Evolutionary conservation across 164 flowering plant species (phyloP), one percentile per base, ranked within the genome.

Genomic region (Piper betle): DNA sequence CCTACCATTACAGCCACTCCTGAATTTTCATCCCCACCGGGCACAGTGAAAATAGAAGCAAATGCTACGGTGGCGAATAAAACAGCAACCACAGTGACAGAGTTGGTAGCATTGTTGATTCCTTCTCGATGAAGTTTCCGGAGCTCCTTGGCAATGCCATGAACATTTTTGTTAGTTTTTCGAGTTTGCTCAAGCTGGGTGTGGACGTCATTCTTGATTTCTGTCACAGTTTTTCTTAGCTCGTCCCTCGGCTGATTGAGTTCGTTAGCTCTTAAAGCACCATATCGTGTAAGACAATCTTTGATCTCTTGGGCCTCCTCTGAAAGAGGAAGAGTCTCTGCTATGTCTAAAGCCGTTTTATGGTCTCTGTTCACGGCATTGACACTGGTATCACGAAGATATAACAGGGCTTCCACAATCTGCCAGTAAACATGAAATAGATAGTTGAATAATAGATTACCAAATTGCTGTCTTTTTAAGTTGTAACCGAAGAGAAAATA

Each of bases 61-160:
- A 84, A 87, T 42, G 91, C 91, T 39, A 87, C 94, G 17, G 94
- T 83, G 2, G 88, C 88, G 64, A 87, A 83, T 39, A 87, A 80
- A 41, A 82, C 90, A 17, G 94, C 94, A 15, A 87, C 94, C 52
- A 87, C 82, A 6, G 94, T 87, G 33, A 84, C 87, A 4, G 94
- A 84, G 72, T 87, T 84, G 64, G 88, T 82, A 43, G 94, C 91
- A 48, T 87, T 87, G 77, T 84, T 81, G 78, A 87, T 82, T 37
- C 94, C 94, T 52, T 68, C 83, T 52, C 87, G 73, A 66, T 87
- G 94, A 62, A 87, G 83, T 68, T 77, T 83, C 2, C 78, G 64
- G 16, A 87, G 81, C 64, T 83, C 84, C 71, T 83, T 82, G 58
- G 94, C 85, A 20, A 87, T 84, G 18, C 84, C 85, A 64, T 55